Percentiles rank a stretch among this genome's conserved stretches.
Conservation (phyloP, 768 basidiomycete species). For the Hypholoma sublateritium region DNA sequence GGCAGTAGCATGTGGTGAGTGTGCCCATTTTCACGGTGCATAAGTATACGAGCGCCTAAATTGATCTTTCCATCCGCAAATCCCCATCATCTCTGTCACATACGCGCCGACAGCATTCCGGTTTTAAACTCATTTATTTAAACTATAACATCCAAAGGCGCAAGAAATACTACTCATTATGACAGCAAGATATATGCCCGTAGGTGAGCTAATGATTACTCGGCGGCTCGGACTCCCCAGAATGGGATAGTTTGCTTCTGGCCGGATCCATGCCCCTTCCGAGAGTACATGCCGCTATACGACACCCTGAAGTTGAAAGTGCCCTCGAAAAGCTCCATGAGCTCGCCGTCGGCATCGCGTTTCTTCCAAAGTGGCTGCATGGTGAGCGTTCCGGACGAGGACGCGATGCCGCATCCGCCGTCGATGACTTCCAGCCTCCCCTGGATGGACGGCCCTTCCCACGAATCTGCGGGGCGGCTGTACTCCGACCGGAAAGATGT, state of each 20-base stretch:
- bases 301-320: conserved; percentile 34
- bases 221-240: conserved; percentile 35
- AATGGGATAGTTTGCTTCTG: conserved; percentile 28
- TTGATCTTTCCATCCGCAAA: too few relatives aligned
- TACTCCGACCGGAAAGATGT: background rate
- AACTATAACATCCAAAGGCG: too few relatives aligned
- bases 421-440: conserved; percentile 12
- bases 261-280: conserved; percentile 35
- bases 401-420: conserved; percentile 30
- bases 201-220: background rate
- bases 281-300: conserved; percentile 32
- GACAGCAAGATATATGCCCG: too few relatives aligned
- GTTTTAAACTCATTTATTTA: too few relatives aligned
- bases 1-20: too few relatives aligned
- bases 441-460: background rate
- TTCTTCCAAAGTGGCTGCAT: conserved; percentile 33
- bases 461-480: background rate
- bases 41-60: too few relatives aligned
- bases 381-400: conserved; percentile 32
- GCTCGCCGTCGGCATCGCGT: conserved; percentile 4
- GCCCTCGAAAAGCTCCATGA: conserved; percentile 38
- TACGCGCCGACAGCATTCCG: too few relatives aligned
- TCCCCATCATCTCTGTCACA: too few relatives aligned
- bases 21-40: too few relatives aligned
- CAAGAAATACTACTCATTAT: too few relatives aligned